Conservation (phyloP, 1,139 yeast species). For the Candida sanyaensis region DNA sequence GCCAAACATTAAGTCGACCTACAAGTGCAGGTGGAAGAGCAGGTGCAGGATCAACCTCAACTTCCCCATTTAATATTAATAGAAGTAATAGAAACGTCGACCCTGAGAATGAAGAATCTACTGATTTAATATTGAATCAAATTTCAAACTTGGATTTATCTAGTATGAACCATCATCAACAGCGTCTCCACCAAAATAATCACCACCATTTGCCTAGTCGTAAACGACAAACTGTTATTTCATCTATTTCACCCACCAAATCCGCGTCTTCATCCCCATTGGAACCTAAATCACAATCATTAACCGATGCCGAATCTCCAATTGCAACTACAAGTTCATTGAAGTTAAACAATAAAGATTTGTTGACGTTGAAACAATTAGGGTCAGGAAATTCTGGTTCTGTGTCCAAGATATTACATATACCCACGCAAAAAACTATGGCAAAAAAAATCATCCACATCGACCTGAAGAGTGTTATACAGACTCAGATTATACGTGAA, state of each 20-base stretch:
- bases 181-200: conserved; percentile 5
- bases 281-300: conserved; percentile 11
- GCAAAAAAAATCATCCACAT: conserved; percentile 88
- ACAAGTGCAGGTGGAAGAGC: conserved; percentile 8
- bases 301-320: conserved; percentile 26
- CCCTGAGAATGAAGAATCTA: conserved; percentile 28
- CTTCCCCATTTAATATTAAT: conserved; percentile 16
- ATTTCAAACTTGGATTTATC: conserved; percentile 30
- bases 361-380: conserved; percentile 71
- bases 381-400: conserved; percentile 97
- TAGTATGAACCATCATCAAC: conserved; percentile 9
- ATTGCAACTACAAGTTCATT: conserved; percentile 40
- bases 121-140: conserved; percentile 29
- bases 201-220: conserved; percentile 14
- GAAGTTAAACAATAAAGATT: conserved; percentile 64
- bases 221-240: conserved; percentile 46
- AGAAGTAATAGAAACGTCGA: conserved; percentile 29
- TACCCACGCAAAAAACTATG: conserved; percentile 87
- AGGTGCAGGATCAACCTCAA: not conserved
- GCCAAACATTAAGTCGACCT: conserved; percentile 13
- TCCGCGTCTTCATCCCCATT: conserved; percentile 27
- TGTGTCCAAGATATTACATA: conserved; percentile 83
- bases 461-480: conserved; percentile 78
- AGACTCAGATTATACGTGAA: conserved; percentile 86
- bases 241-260: conserved; percentile 47